Conservation (phyloP, 805 yeast genomes). For the Yarrowia deformans region DNA sequence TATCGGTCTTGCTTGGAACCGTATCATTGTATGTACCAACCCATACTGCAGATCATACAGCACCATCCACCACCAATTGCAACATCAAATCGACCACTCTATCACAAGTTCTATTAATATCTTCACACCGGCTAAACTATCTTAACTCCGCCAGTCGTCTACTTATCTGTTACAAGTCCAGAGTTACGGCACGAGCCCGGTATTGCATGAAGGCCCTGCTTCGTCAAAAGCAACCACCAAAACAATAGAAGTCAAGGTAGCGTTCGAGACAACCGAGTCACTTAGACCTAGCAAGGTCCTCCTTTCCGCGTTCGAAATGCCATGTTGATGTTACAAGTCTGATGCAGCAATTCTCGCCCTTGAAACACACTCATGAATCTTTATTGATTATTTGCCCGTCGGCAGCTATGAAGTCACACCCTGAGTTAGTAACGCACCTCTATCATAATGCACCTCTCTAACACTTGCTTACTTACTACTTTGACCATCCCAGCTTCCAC, state of each 20-base stretch:
- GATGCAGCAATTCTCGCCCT: too few relatives aligned
- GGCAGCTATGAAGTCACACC: slow-evolving; percentile 5
- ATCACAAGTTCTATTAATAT: slow-evolving; percentile 12
- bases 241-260: slow-evolving; percentile 19
- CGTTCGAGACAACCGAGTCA: neutral
- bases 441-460: neutral
- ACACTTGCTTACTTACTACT: slow-evolving; percentile 14
- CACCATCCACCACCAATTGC: too few relatives aligned
- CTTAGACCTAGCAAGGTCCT: neutral
- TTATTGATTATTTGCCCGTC: slow-evolving; percentile 13
- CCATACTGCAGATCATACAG: too few relatives aligned
- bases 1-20: too few relatives aligned
- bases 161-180: neutral
- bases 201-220: slow-evolving; percentile 10
- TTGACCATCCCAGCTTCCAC: slow-evolving; percentile 15
- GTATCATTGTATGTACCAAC: too few relatives aligned
- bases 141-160: neutral
- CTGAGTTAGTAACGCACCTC: slow-evolving; percentile 20
- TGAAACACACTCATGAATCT: slow-evolving; percentile 6
- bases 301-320: too few relatives aligned
- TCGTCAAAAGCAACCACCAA: neutral
- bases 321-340: too few relatives aligned
- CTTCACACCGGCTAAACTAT: slow-evolving; percentile 1
- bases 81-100: too few relatives aligned
- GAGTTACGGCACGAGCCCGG: slow-evolving; percentile 10